phyloP scores from a whole-genome alignment of 805 yeast species.

The Kluyveromyces nonfermentans region DNA sequence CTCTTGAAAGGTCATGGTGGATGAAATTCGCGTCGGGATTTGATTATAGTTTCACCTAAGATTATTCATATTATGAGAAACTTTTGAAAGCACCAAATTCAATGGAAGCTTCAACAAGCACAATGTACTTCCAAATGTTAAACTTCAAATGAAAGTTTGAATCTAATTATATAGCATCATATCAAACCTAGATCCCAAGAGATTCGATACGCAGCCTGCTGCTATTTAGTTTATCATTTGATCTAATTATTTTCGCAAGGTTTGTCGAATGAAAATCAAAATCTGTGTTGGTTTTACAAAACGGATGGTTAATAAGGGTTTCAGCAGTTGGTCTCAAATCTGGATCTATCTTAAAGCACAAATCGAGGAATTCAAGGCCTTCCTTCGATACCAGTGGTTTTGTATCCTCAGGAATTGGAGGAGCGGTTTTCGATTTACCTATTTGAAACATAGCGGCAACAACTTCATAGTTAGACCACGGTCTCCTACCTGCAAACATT shows the following conservation, averaged over 20 bases:
- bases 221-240: constrained; percentile 31
- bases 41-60: no score
- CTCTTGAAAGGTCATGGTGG: no score
- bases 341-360: constrained; percentile 73
- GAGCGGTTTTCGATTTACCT: constrained; percentile 81
- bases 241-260: constrained; percentile 44
- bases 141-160: no score
- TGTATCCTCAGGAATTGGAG: constrained; percentile 93
- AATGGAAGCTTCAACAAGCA: no score
- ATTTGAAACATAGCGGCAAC: constrained; percentile 87
- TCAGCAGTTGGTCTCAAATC: constrained; percentile 83
- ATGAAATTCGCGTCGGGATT: no score
- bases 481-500: constrained; percentile 95
- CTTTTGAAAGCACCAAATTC: no score
- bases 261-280: constrained; percentile 48
- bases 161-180: no score
- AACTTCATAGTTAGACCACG: constrained; percentile 94
- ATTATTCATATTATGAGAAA: no score
- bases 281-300: constrained; percentile 33
- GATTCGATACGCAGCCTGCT: constrained; percentile 22
- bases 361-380: constrained; percentile 63
- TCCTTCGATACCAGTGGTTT: constrained; percentile 47
- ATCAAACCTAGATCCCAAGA: constrained; percentile 10
- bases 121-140: no score
- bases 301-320: constrained; percentile 45